Base-by-base conservation (phyloP, 1,284 basidiomycete genomes). In the Irpex sp. region DNA sequence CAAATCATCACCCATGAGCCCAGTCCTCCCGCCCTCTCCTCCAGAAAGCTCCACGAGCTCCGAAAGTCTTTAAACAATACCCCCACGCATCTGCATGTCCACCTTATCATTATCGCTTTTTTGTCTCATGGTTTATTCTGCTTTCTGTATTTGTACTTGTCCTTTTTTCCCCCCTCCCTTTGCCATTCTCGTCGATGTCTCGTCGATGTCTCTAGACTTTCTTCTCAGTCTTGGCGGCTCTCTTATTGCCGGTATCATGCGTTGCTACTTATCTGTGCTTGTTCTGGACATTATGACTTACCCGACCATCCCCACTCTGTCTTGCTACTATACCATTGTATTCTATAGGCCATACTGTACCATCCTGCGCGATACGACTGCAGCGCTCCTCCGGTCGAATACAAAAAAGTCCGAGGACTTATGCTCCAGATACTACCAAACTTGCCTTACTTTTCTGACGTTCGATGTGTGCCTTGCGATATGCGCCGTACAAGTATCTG, bases 1-100 rank as follows among this genome's bases (percentile, higher is more conserved):
- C 63, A 71, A 37, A 66, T 36, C 35, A 55, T 72, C 7, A 63
- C 69, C 19, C 33, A 15, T 55, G 9, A 55, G 53, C 33, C 53
- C 53, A 35, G 13, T 31, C 31, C 53, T 55, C 13, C 53, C 53
- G n/a, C 53, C 53, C 17, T 33, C 53, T 8, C 53, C 53, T 31
- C 53, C 53, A 13, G 53, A 55, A 35, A 55, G 17, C 31, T 55
- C 53, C 11, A 6, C 19, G 17, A 50, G 49, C 17, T 50, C 19
- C 49, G 39, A 51, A 9, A 51, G 49, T 51, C 9, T 51, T 5
- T 51, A 17, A 51, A 17, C 21, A 17, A 51, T 19, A 43, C 8
- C 39, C 39, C 8, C 39, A 3, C 39, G 8, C 15, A 9, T 43
- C 5, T 11, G 8, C 39, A 43, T 43, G 39, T 43, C 8, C 39